Percentiles rank a stretch among this genome's conserved stretches.
Conservation (phyloP, 306 rosid species). For the Canavalia ensiformis region DNA sequence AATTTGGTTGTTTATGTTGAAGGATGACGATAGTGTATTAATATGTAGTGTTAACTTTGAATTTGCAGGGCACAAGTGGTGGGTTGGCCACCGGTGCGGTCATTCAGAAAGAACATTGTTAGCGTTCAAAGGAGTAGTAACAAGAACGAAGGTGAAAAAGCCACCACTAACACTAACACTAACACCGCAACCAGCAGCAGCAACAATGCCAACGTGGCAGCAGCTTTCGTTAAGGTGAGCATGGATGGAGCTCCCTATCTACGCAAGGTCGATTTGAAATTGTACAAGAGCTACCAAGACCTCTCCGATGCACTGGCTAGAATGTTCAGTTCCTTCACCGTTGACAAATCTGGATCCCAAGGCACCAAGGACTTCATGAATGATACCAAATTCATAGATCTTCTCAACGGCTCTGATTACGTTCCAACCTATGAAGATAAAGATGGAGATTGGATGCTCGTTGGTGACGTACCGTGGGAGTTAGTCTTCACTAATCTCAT, state of each 20-base stretch:
- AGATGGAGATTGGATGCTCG: constrained; percentile 94
- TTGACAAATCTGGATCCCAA: constrained; percentile 65
- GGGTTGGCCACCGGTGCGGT: constrained; percentile 90
- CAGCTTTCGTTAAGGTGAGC: constrained; percentile 81
- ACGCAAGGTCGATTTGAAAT: constrained; percentile 79
- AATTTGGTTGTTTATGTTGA: too few relatives aligned
- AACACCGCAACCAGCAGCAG: not conserved
- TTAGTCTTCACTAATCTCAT: constrained; percentile 41
- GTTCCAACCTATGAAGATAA: constrained; percentile 77
- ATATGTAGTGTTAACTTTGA: not conserved
- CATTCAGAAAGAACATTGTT: constrained; percentile 70
- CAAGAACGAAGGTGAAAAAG: constrained; percentile 32
- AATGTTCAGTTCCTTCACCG: constrained; percentile 84
- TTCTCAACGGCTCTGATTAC: constrained; percentile 72
- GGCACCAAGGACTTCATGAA: constrained; percentile 78
- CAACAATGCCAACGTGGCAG: constrained; percentile 19
- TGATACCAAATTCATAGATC: constrained; percentile 70
- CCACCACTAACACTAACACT: not conserved
- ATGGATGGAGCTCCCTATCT: constrained; percentile 91
- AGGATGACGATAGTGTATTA: too few relatives aligned
- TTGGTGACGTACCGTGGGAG: constrained; percentile 92
- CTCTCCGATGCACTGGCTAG: constrained; percentile 66
- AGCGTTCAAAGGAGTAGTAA: constrained; percentile 51
- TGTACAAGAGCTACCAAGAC: constrained; percentile 73
- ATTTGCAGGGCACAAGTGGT: constrained; percentile 77